Evolutionary conservation across 1,284 basidiomycete species (phyloP).

Genomic region (Cryptococcus floricola): DNA sequence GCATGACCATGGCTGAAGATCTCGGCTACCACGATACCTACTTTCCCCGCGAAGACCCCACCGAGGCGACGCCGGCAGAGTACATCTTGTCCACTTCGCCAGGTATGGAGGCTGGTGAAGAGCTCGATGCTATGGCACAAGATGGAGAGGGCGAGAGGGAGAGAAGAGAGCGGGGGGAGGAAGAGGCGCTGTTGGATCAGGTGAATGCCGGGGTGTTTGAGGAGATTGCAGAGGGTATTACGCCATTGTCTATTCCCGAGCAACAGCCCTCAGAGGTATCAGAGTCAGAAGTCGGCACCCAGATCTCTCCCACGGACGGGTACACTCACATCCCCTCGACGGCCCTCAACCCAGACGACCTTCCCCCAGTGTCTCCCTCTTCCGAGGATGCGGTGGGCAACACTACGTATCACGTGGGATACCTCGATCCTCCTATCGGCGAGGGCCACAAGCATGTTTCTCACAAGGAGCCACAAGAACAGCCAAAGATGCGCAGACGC

Average conservation of each 20-base stretch:
- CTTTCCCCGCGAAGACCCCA: slow-evolving; percentile 52
- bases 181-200: slow-evolving; percentile 7
- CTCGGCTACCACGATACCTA: slow-evolving; percentile 82
- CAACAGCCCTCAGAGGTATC: no score
- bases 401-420: neutral
- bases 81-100: slow-evolving; percentile 46
- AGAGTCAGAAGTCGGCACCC: slow-evolving; percentile 25
- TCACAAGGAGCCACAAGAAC: neutral
- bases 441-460: neutral
- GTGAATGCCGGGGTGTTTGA: slow-evolving; percentile 14
- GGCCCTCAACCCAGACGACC: slow-evolving; percentile 28
- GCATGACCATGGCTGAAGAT: slow-evolving; percentile 80
- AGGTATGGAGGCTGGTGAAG: neutral
- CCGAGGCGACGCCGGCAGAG: slow-evolving; percentile 34
- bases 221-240: neutral
- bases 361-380: slow-evolving; percentile 8
- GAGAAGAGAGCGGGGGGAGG: slow-evolving; percentile 10
- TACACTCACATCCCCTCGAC: slow-evolving; percentile 1
- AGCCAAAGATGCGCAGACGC: neutral
- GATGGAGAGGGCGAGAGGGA: slow-evolving; percentile 8
- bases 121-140: neutral
- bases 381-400: neutral
- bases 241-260: no score
- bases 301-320: slow-evolving; percentile 22
- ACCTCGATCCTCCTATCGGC: neutral